Percentiles rank a stretch among this genome's conserved stretches.
Evolutionary conservation across 495 filamentous ascomycete genomes (phyloP).

Genomic region (Penicillium robsamsonii): DNA sequence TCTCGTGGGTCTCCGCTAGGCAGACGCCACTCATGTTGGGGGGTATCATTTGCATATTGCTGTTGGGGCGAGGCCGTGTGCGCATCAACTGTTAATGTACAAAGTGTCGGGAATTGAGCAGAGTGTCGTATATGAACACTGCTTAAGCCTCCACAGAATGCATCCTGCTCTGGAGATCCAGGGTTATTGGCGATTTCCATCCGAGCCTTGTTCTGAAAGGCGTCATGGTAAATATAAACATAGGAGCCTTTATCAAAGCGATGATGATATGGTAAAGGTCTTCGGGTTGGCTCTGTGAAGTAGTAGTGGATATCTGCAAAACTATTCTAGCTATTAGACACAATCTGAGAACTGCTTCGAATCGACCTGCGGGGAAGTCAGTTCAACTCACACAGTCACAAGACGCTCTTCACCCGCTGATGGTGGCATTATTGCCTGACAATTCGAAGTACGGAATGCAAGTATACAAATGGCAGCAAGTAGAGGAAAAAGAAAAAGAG

Average conservation of each 20-base stretch:
- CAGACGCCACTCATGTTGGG: slow-evolving; percentile 70
- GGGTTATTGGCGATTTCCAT: slow-evolving; percentile 87
- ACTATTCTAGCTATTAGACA: slow-evolving; percentile 42
- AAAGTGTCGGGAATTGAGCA: slow-evolving; percentile 72
- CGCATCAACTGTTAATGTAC: slow-evolving; percentile 70
- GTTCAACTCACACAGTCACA: slow-evolving; percentile 67
- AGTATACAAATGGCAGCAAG: neutral
- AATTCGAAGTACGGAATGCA: neutral
- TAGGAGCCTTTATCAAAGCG: slow-evolving; percentile 89
- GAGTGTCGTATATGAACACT: slow-evolving; percentile 66
- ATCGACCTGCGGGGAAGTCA: slow-evolving; percentile 24
- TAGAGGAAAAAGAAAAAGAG: slow-evolving; percentile 3
- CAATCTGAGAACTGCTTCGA: slow-evolving; percentile 1
- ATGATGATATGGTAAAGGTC: slow-evolving; percentile 63
- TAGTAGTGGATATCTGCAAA: slow-evolving; percentile 91
- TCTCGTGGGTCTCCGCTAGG: slow-evolving; percentile 67
- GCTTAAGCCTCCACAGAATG: slow-evolving; percentile 75
- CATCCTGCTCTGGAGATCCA: slow-evolving; percentile 83
- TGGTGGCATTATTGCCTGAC: slow-evolving; percentile 61
- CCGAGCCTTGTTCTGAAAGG: slow-evolving; percentile 62
- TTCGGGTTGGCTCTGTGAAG: slow-evolving; percentile 67
- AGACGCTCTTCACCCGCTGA: slow-evolving; percentile 74
- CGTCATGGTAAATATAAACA: slow-evolving; percentile 80
- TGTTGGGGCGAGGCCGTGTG: slow-evolving; percentile 28
- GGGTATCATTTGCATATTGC: slow-evolving; percentile 37